Percentiles rank a stretch among this genome's conserved stretches.
Conservation (phyloP, 192 early-diverging fungal species). For the Mortierella alpina region DNA sequence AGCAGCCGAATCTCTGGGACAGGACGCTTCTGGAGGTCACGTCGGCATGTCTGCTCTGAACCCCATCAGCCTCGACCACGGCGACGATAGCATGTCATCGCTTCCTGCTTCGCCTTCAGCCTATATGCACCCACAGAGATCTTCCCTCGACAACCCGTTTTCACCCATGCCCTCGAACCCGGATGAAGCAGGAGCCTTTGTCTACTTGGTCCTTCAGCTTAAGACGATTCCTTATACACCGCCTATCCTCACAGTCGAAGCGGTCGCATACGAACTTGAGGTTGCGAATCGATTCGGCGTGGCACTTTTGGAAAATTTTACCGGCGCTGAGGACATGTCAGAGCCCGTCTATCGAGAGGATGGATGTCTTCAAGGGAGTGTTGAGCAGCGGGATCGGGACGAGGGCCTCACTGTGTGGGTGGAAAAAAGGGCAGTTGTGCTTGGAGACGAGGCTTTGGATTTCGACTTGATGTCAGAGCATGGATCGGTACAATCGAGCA, state of each 20-base stretch:
- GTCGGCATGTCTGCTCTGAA: constrained; percentile 31
- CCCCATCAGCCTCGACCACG: constrained; percentile 46
- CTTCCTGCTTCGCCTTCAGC: constrained; percentile 19
- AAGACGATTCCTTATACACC: constrained; percentile 51
- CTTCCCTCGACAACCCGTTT: constrained; percentile 24
- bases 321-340: constrained; percentile 10
- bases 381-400: constrained; percentile 26
- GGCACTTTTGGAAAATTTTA: constrained; percentile 27
- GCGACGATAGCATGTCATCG: constrained; percentile 18
- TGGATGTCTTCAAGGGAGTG: constrained; percentile 38
- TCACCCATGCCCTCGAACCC: constrained; percentile 45
- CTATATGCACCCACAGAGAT: constrained; percentile 1
- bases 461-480: constrained; percentile 35
- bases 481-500: constrained; percentile 25
- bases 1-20: background rate
- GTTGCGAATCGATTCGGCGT: constrained; percentile 46
- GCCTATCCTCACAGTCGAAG: constrained; percentile 48
- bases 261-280: constrained; percentile 47
- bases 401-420: constrained; percentile 51
- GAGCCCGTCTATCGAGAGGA: constrained; percentile 40
- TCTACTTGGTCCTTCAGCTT: constrained; percentile 46
- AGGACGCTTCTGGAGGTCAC: constrained; percentile 3
- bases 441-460: constrained; percentile 43
- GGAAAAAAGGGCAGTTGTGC: constrained; percentile 40
- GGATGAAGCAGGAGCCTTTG: constrained; percentile 49